Percentiles rank a stretch among this genome's conserved stretches.
phyloP scores from a whole-genome alignment of 768 basidiomycete genomes.

The Boletus rubescentipes region DNA sequence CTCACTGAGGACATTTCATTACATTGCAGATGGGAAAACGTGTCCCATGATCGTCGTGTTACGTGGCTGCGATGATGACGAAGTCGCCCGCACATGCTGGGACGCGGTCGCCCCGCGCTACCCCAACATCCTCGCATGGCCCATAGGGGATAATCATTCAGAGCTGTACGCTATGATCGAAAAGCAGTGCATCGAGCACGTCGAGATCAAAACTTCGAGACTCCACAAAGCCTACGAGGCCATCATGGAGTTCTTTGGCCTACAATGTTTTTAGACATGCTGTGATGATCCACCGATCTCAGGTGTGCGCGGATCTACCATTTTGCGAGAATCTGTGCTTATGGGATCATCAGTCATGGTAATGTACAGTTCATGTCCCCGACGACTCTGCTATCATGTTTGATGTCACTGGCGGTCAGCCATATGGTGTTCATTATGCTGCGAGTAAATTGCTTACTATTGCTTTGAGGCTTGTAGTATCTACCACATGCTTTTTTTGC shows the following conservation, averaged over 20 bases:
- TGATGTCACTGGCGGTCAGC: no score
- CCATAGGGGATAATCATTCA: not conserved
- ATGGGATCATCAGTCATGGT: not conserved
- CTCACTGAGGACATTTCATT: not conserved
- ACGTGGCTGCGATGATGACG: not conserved
- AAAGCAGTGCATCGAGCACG: not conserved
- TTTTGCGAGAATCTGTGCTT: not conserved
- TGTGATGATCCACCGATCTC: not conserved
- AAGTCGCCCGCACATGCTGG: not conserved
- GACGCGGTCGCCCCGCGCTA: not conserved
- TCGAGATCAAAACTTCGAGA: not conserved
- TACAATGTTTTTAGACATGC: not conserved
- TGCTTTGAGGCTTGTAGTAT: no score
- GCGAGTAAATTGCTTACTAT: no score
- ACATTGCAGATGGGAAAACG: not conserved
- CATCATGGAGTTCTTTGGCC: not conserved
- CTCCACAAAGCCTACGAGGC: not conserved
- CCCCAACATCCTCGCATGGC: not conserved
- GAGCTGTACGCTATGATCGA: slow-evolving; percentile 1
- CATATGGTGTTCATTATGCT: no score
- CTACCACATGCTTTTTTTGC: no score
- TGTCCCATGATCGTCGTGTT: slow-evolving; percentile 3
- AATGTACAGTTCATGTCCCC: no score
- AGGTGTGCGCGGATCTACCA: not conserved
- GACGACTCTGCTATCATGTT: no score